Conservation (phyloP, 179 eudicot genomes). For the Sideroxylon spinosum region DNA sequence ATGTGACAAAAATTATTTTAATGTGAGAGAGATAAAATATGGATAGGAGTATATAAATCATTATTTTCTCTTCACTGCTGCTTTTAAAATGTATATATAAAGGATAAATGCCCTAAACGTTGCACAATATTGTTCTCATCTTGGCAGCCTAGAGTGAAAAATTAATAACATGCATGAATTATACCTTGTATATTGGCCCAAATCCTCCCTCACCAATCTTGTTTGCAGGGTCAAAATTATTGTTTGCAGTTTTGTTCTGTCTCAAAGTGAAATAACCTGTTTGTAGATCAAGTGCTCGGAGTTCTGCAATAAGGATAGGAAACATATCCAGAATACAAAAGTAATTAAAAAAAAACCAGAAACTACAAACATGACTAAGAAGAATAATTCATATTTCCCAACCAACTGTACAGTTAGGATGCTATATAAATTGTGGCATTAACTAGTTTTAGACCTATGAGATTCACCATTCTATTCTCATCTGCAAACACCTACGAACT, state of each 20-base stretch:
- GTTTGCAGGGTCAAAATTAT: too few species aligned
- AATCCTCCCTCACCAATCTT: slow-evolving; percentile 67
- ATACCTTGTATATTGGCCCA: too few species aligned
- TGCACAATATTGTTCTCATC: too few species aligned
- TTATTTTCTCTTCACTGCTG: too few species aligned
- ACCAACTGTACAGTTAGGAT: background rate
- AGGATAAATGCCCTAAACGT: too few species aligned
- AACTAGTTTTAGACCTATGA: background rate
- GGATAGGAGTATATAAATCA: too few species aligned
- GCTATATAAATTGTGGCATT: background rate
- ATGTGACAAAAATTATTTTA: too few species aligned
- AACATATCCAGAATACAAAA: background rate
- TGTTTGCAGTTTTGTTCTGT: too few species aligned
- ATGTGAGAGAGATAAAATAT: too few species aligned
- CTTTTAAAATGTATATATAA: too few species aligned
- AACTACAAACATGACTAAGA: background rate
- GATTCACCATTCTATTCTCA: background rate
- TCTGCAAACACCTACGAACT: background rate
- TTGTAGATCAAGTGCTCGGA: slow-evolving; percentile 33
- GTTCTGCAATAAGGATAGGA: slow-evolving; percentile 20
- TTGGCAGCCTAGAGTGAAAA: background rate
- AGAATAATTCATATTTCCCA: background rate
- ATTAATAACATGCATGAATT: background rate
- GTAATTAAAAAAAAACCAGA: background rate
- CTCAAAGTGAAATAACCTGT: too few species aligned